Conservation (phyloP, 345 rosid genomes). For the Eucalyptus tenuipes region DNA sequence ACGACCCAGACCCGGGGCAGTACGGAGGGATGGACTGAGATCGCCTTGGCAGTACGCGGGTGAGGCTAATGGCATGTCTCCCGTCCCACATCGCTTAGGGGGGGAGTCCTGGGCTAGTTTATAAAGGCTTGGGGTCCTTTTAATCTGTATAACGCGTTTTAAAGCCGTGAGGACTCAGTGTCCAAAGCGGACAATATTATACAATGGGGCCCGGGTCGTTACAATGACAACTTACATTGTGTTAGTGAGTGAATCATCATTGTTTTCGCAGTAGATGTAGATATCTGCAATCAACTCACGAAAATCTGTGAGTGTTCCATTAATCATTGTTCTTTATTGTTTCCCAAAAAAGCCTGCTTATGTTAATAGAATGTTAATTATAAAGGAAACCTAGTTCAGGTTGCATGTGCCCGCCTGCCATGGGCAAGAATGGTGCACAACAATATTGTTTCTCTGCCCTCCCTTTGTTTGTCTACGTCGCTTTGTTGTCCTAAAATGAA, state of each 20-base stretch:
- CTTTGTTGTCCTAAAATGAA: neutral
- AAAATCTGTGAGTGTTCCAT: neutral
- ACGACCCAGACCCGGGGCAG: too few species aligned
- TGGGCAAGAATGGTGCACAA: neutral
- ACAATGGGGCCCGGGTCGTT: too few species aligned
- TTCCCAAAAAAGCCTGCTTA: neutral
- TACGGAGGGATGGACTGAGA: too few species aligned
- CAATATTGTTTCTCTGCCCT: slow-evolving; percentile 1
- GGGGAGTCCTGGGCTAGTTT: too few species aligned
- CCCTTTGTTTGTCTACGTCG: neutral
- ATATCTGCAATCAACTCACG: neutral
- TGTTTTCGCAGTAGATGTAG: neutral
- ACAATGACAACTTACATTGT: neutral
- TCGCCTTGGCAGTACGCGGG: too few species aligned
- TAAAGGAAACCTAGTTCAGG: neutral
- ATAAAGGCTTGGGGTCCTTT: too few species aligned
- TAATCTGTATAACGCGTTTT: too few species aligned
- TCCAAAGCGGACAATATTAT: too few species aligned
- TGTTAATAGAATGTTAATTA: neutral
- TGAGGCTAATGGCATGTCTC: too few species aligned
- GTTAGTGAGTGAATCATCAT: neutral
- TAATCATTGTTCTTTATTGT: neutral
- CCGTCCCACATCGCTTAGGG: too few species aligned
- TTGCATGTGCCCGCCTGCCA: neutral
- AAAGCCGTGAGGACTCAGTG: too few species aligned